Conservation (phyloP, 208 protist genomes). For the Leishmania mexicana region DNA sequence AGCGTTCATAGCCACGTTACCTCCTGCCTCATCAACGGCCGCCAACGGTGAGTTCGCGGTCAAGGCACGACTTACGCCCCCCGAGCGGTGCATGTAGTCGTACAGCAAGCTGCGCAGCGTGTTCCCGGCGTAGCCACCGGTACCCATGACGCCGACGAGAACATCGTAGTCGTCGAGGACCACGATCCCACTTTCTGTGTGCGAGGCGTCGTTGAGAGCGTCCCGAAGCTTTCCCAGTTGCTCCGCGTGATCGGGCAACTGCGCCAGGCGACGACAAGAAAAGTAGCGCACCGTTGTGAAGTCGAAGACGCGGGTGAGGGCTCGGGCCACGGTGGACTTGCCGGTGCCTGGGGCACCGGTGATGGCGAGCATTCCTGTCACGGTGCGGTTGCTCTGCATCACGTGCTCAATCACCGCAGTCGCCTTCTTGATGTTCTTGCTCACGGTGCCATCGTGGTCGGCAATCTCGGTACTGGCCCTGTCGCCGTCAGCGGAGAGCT, state of each 20-base stretch:
- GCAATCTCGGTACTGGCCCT: conserved; percentile 25
- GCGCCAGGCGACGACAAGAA: conserved; percentile 38
- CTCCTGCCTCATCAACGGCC: conserved; percentile 18
- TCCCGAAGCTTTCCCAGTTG: conserved; percentile 67
- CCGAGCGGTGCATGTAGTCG: conserved; percentile 35
- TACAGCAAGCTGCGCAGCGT: conserved; percentile 35
- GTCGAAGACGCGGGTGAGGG: conserved; percentile 36
- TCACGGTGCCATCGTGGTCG: conserved; percentile 64
- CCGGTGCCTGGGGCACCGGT: conserved; percentile 63
- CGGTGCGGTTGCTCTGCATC: conserved; percentile 38
- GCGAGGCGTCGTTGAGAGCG: conserved; percentile 96
- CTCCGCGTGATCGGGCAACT: conserved; percentile 39
- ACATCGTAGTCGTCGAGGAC: conserved; percentile 98
- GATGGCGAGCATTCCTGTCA: conserved; percentile 50
- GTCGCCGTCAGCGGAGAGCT: conserved; percentile 28
- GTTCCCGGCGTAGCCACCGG: conserved; percentile 8
- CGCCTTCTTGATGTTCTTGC: conserved; percentile 25
- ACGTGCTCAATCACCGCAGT: conserved; percentile 32
- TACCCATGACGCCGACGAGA: conserved; percentile 33
- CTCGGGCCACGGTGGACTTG: conserved; percentile 56
- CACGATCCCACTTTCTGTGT: conserved; percentile 88
- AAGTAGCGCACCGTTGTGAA: conserved; percentile 41
- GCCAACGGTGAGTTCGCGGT: conserved; percentile 10
- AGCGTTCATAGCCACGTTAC: conserved; percentile 19
- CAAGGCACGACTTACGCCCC: conserved; percentile 33